Percentiles rank a stretch among this genome's conserved stretches.
phyloP scores from a whole-genome alignment of 768 basidiomycete species.

The Suillus sp. region DNA sequence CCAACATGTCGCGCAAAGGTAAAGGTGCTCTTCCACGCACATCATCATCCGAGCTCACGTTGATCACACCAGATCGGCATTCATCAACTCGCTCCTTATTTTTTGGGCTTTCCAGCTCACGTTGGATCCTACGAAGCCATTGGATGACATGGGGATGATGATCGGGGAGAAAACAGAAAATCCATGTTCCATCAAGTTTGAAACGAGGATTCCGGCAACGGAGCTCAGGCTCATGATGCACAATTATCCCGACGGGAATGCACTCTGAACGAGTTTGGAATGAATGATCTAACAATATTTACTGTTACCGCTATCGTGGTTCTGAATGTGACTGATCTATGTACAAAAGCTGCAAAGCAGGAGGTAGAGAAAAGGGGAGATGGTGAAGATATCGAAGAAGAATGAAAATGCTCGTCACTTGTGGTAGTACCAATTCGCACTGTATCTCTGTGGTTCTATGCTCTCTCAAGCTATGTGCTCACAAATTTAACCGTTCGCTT shows the following conservation, averaged over 20 bases:
- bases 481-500: too few relatives aligned
- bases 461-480: too few relatives aligned
- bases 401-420: too few relatives aligned
- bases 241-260: background rate
- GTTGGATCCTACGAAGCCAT: background rate
- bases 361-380: too few relatives aligned
- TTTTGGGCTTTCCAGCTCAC: background rate
- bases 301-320: too few relatives aligned
- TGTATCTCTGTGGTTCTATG: too few relatives aligned
- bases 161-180: background rate
- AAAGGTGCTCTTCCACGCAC: background rate
- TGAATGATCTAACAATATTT: background rate
- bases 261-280: background rate
- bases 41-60: background rate
- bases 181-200: background rate
- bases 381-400: too few relatives aligned
- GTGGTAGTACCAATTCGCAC: too few relatives aligned
- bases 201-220: background rate
- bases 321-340: too few relatives aligned
- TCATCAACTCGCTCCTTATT: background rate
- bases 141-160: background rate
- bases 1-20: background rate
- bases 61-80: background rate
- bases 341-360: too few relatives aligned
- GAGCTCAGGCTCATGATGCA: background rate